phyloP scores from a whole-genome alignment of 1,139 yeast species.

The Taphrina wiesneri region DNA sequence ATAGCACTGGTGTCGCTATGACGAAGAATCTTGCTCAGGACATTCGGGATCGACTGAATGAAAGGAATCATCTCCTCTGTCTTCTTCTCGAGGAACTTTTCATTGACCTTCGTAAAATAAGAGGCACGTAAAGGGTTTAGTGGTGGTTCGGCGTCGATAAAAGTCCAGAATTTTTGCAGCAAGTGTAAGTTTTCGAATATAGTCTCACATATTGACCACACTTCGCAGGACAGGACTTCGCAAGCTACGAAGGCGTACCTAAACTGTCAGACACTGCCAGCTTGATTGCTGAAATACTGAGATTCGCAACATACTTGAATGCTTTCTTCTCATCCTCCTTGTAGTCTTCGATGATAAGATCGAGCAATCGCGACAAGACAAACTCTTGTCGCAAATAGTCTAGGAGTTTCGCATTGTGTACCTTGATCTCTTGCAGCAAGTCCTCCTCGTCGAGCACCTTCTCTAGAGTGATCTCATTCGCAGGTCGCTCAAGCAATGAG shows the following conservation, averaged over 20 bases:
- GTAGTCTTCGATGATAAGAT: slow-evolving; percentile 57
- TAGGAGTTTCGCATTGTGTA: slow-evolving; percentile 77
- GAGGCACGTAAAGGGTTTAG: slow-evolving; percentile 77
- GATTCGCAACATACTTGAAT: slow-evolving; percentile 44
- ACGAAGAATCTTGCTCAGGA: slow-evolving; percentile 69
- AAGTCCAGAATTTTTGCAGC: slow-evolving; percentile 72
- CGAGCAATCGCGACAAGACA: slow-evolving; percentile 64
- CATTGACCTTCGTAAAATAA: slow-evolving; percentile 91
- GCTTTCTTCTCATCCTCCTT: slow-evolving; percentile 46
- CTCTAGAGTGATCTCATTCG: slow-evolving; percentile 53
- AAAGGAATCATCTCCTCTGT: slow-evolving; percentile 76
- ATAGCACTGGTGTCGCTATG: slow-evolving; percentile 83
- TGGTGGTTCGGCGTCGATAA: slow-evolving; percentile 65
- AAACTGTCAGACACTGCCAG: slow-evolving; percentile 38
- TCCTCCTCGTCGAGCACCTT: slow-evolving; percentile 84
- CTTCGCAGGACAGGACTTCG: slow-evolving; percentile 86
- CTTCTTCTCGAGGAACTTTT: slow-evolving; percentile 87
- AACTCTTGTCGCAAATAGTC: slow-evolving; percentile 78
- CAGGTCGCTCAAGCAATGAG: slow-evolving; percentile 63
- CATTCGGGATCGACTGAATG: slow-evolving; percentile 62
- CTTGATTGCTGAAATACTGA: slow-evolving; percentile 41
- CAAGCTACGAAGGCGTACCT: slow-evolving; percentile 78
- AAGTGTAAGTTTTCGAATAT: slow-evolving; percentile 73
- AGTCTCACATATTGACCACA: slow-evolving; percentile 91
- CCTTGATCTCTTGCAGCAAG: slow-evolving; percentile 74